Conservation (phyloP, 495 filamentous ascomycete species). For the Podospora didyma region DNA sequence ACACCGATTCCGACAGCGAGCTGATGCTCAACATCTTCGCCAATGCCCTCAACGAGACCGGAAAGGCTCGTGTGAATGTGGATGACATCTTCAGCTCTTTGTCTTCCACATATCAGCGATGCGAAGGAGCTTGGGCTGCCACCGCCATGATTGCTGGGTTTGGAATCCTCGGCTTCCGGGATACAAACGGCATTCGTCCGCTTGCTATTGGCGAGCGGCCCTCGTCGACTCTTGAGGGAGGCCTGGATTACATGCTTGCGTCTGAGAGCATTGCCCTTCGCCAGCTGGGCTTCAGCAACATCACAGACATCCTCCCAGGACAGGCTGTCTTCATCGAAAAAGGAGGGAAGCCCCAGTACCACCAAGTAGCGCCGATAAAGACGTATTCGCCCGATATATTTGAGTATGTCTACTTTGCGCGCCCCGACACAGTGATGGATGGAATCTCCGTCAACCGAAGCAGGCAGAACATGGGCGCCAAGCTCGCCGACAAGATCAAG, state of each 20-base stretch:
- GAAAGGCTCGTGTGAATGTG: constrained; percentile 88
- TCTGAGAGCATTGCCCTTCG: constrained; percentile 92
- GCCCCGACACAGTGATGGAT: constrained; percentile 88
- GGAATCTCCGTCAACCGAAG: constrained; percentile 87
- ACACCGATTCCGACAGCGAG: constrained; percentile 94
- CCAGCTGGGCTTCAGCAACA: constrained; percentile 79
- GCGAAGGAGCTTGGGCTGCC: constrained; percentile 70
- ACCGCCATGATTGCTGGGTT: constrained; percentile 93
- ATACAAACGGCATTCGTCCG: constrained; percentile 86
- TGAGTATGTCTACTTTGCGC: constrained; percentile 71
- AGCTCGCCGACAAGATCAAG: constrained; percentile 75
- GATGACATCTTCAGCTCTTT: constrained; percentile 84
- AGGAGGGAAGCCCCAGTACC: constrained; percentile 68
- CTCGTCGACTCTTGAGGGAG: constrained; percentile 56
- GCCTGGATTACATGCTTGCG: constrained; percentile 92
- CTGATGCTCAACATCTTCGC: constrained; percentile 95
- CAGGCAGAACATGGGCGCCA: constrained; percentile 87
- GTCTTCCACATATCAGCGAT: constrained; percentile 68
- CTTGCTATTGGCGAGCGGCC: constrained; percentile 75
- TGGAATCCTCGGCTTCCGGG: constrained; percentile 81
- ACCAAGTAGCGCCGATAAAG: constrained; percentile 67
- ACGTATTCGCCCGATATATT: constrained; percentile 87
- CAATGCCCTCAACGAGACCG: constrained; percentile 89
- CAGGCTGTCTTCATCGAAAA: constrained; percentile 93
- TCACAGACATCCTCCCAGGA: constrained; percentile 81